Base-by-base conservation (phyloP, 2,329 filamentous ascomycete species). In the Trichoderma asperellum region DNA sequence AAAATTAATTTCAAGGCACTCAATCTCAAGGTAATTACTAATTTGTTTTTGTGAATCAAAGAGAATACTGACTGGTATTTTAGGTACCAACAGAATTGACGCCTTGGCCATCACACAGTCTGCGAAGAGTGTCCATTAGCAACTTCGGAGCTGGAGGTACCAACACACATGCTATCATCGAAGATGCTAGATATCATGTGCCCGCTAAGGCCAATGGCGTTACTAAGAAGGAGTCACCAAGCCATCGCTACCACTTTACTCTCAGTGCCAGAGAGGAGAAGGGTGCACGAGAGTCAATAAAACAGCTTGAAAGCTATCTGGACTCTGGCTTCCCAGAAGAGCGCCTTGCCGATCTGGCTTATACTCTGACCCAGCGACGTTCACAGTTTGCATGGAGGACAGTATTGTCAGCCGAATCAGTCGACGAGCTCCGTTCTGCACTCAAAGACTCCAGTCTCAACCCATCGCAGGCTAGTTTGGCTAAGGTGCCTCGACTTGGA, bases 141-240 rank as follows among this genome's bases (percentile, higher is more conserved):
- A 74, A 75, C 21, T 84, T 84, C 60, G 83, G 83, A 1, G 62
- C 49, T 58, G 69, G 69, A 10, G 69, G 69, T 1, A 63, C 64
- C 11, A 70, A 70, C 47, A 43, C 69, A 14, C 69, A 70, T 35
- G 47, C 49, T 27, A 70, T 71, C 7, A 16, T 71, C 10, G 70
- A 71, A 27, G 43, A 34, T 2, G 68, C 55, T 2, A 49, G 47
- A 34, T 55, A 8, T 32, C 40, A 8, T 53, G 29, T 34, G 53
- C 47, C 16, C 16, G 11, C 40, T 8, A 40, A 29, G 16, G 49
- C 12, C 5, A 53, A 24, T 43, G 2, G 37, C 7, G 18, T 49
- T 49, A 21, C n/a, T 21, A 27, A 27, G 12, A 60, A 61, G 56
- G 49, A 18, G 55, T 6, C 35, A 32, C 18, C 49, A 11, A 49